Evolutionary conservation across 1,139 yeast species (phyloP), one percentile per base, ranked within the genome.

Genomic region (Arxiozyma heterogenica): DNA sequence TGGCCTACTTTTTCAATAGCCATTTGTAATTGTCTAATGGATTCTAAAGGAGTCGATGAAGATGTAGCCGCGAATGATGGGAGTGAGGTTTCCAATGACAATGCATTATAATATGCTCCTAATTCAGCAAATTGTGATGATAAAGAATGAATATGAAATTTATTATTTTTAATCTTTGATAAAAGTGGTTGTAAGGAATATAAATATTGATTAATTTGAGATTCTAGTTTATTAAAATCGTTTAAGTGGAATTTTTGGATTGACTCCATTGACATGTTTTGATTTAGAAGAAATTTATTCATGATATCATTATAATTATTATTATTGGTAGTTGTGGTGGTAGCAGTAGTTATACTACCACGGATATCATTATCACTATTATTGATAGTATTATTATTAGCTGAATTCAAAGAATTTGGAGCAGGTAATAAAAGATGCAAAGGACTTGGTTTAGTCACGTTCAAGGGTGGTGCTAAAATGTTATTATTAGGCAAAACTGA

Each of bases 1-100:
- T 86, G 93, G 0, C 98, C 97, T 30, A 89, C 79, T 58, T 82
- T 82, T 64, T 93, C 98, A 51, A 90, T 77, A 1, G 49, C 49
- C 23, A 30, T 34, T 30, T 38, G 48, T 45, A 45, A 45, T 20
- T 18, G 20, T 45, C 30, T 45, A 20, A 45, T 9, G 3, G 48
- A 17, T 21, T 46, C 41, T n/a, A 20, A 4, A 27, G 39, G 23
- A 7, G 60, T 56, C 6, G 49, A 38, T 22, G 61, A 55, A 12
- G 73, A 73, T 45, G 71, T 71, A 60, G 87, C 30, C 8, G 9
- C 11, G 9, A 34, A 15, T 34, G 49, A 38, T 27, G 61, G 54
- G 12, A 73, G 72, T 44, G 71, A 71, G 60, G 87, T 82, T 52
- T 86, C 79, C 47, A 91, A 71, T 34, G 94, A 84, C 65, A 90